Evolutionary conservation across 164 flowering plant species (phyloP).

Genomic region (Aristolochia californica): DNA sequence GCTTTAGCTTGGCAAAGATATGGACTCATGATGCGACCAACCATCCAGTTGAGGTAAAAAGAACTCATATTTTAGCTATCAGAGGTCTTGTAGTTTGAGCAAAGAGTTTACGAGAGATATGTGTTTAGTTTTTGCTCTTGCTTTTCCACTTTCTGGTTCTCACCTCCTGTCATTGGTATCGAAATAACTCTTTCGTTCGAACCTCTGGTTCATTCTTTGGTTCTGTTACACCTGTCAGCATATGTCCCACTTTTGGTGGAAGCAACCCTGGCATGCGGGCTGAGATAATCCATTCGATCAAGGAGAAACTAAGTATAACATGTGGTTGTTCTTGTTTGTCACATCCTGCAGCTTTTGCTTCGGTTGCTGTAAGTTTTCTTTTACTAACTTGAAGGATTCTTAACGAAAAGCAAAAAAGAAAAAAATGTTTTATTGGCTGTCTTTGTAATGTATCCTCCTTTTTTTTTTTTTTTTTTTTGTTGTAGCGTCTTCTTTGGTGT

Average conservation of each 20-base stretch:
- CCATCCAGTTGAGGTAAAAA: conserved; percentile 62
- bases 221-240: conserved; percentile 28
- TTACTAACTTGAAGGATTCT: background rate
- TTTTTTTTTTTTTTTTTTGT: too few relatives aligned
- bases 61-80: background rate
- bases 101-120: too few relatives aligned
- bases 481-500: too few relatives aligned
- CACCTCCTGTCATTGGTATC: background rate
- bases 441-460: background rate
- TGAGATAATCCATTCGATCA: conserved; percentile 70
- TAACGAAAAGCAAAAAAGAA: background rate
- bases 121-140: background rate
- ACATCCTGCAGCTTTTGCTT: conserved; percentile 77
- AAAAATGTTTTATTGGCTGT: background rate
- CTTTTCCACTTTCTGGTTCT: background rate
- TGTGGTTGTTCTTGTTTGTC: conserved; percentile 55
- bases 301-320: conserved; percentile 64
- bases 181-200: background rate
- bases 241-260: conserved; percentile 91
- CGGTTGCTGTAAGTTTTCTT: conserved; percentile 53
- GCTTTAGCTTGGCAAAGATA: conserved; percentile 90
- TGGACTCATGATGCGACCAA: conserved; percentile 81
- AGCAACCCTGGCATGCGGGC: conserved; percentile 82
- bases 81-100: too few relatives aligned
- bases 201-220: background rate